These are phyloP conservation scores for Turritis glabra DNA, from an alignment of 345 rosid species.

Conservation along the genomic window DNA sequence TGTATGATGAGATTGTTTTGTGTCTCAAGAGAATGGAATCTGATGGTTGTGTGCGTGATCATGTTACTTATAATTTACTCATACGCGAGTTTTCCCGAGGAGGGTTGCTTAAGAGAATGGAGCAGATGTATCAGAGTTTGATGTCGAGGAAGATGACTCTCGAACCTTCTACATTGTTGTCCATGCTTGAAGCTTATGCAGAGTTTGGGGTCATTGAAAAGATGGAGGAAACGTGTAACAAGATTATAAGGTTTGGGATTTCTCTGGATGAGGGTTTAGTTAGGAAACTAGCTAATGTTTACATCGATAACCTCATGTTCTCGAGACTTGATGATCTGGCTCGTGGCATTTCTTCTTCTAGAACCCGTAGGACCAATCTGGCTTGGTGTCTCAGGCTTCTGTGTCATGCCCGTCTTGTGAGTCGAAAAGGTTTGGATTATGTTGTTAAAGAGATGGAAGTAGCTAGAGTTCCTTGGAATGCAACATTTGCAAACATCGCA, in stretches of 20 bases:
- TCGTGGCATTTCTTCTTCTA: conserved; percentile 42
- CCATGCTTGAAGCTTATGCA: conserved; percentile 65
- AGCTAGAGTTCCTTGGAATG: conserved; percentile 51
- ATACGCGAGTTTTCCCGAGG: conserved; percentile 55
- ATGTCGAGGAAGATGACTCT: conserved; percentile 55
- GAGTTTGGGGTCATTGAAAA: conserved; percentile 56
- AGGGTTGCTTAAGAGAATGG: conserved; percentile 69
- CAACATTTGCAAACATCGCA: conserved; percentile 49
- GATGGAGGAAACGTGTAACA: conserved; percentile 57
- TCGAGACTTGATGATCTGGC: conserved; percentile 66
- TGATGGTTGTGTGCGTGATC: conserved; percentile 55
- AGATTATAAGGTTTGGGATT: conserved; percentile 37
- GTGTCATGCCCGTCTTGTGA: conserved; percentile 58
- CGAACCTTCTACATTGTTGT: conserved; percentile 50
- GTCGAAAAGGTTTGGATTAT: conserved; percentile 62
- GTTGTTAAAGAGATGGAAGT: conserved; percentile 55
- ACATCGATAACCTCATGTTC: conserved; percentile 62
- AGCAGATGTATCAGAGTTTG: conserved; percentile 43
- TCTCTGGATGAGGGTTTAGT: conserved; percentile 51
- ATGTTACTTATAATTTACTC: conserved; percentile 64
- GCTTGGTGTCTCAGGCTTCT: conserved; percentile 70
- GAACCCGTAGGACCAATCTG: conserved; percentile 46
- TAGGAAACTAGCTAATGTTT: conserved; percentile 61
- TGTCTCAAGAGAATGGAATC: conserved; percentile 63
- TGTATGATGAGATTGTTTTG: conserved; percentile 62